phyloP scores from a whole-genome alignment of 305 asterid species.

The Fraxinus sp. region DNA sequence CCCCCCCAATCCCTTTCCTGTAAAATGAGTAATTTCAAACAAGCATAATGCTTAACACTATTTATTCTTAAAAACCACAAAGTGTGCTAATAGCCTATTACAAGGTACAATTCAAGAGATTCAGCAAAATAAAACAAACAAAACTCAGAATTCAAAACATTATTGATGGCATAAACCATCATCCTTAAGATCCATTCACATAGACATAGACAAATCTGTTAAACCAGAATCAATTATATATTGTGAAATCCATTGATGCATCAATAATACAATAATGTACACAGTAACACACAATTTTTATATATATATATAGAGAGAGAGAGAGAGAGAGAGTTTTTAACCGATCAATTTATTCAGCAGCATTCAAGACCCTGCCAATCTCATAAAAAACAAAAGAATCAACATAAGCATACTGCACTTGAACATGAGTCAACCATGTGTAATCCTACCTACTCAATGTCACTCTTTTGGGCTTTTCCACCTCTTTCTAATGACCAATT shows the following conservation, averaged over 20 bases:
- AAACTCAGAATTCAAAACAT: neutral
- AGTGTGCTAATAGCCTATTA: neutral
- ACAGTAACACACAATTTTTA: too few relatives aligned
- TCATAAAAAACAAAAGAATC: neutral
- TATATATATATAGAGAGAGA: too few relatives aligned
- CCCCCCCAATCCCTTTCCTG: neutral
- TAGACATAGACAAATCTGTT: neutral
- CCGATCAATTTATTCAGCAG: neutral
- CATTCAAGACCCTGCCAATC: neutral
- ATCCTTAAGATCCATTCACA: neutral
- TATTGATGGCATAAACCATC: neutral
- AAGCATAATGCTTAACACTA: neutral
- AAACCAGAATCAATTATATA: neutral
- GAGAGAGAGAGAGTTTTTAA: too few relatives aligned
- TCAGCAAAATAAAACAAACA: neutral
- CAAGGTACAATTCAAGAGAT: neutral
- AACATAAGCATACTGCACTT: neutral
- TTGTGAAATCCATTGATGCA: too few relatives aligned
- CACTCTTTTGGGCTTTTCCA: slow-evolving; percentile 11
- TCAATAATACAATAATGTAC: neutral
- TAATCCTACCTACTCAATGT: slow-evolving; percentile 22
- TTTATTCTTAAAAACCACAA: neutral
- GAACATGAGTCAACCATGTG: neutral
- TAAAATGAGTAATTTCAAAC: neutral
- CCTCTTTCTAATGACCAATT: too few relatives aligned